A percentile compares a stretch with the other conserved stretches of the same genome.
Evolutionary conservation across 2,329 filamentous ascomycete genomes (phyloP).

Genomic region (Calonectria hongkongensis): DNA sequence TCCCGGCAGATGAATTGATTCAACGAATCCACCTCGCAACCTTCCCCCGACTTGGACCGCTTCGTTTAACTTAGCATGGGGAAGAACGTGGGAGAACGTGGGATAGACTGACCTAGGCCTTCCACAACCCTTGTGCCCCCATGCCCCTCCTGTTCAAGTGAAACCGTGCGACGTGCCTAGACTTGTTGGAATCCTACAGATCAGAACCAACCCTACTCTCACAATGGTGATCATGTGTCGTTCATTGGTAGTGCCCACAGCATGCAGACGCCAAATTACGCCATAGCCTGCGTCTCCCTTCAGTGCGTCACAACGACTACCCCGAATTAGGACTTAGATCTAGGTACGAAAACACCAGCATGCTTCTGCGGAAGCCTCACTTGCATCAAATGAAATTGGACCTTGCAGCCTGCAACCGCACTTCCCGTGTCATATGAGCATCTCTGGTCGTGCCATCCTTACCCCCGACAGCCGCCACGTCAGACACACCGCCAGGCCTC

Average conservation of each 20-base stretch:
- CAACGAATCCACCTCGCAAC: constrained; percentile 10
- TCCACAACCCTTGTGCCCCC: neutral
- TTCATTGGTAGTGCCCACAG: neutral
- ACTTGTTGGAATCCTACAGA: constrained; percentile 6
- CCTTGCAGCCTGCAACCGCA: constrained; percentile 3
- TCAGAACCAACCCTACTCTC: neutral
- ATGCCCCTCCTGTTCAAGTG: constrained; percentile 16
- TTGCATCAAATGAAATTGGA: constrained; percentile 5
- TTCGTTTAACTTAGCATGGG: neutral
- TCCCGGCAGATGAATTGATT: neutral
- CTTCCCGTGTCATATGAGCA: constrained; percentile 25
- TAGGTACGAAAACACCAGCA: constrained; percentile 1
- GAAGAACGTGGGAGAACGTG: constrained; percentile 16
- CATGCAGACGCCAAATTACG: constrained; percentile 1
- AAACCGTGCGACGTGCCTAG: constrained; percentile 5
- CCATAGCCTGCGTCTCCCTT: constrained; percentile 3
- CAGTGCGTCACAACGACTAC: constrained; percentile 16
- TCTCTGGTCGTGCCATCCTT: constrained; percentile 22
- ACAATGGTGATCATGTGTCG: constrained; percentile 5
- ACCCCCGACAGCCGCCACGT: constrained; percentile 19
- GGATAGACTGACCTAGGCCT: constrained; percentile 7
- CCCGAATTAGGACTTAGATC: constrained; percentile 12
- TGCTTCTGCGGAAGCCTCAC: neutral
- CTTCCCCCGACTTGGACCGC: constrained; percentile 1
- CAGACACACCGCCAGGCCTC: constrained; percentile 21